These are phyloP conservation scores for Fusarium sulawesiense DNA, from an alignment of 2,329 filamentous ascomycete genomes.

Conservation along the genomic window DNA sequence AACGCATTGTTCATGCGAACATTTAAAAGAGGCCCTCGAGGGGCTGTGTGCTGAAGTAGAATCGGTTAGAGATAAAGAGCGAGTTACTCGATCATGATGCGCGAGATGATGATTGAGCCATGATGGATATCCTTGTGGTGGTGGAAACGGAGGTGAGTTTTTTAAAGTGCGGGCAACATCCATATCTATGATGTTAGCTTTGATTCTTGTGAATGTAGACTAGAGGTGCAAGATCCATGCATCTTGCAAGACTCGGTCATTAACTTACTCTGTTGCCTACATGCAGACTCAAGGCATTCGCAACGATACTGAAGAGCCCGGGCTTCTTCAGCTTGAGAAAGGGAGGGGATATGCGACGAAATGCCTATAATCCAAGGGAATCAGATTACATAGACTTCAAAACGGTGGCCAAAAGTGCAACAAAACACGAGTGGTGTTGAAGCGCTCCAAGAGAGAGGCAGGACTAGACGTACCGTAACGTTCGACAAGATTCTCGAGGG, in stretches of 20 bases:
- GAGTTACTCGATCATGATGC: conserved; percentile 61
- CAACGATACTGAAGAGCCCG: conserved; percentile 67
- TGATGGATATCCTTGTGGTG: conserved; percentile 60
- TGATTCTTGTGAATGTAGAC: neutral
- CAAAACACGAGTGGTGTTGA: conserved; percentile 17
- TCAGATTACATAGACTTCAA: conserved; percentile 28
- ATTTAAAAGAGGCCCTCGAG: conserved; percentile 59
- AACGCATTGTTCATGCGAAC: conserved; percentile 65
- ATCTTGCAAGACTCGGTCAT: neutral
- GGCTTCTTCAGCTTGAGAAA: conserved; percentile 68
- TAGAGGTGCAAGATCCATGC: neutral
- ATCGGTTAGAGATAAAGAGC: conserved; percentile 46
- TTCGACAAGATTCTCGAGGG: conserved; percentile 61
- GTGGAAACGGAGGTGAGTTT: conserved; percentile 45
- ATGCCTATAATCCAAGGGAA: conserved; percentile 41
- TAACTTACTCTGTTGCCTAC: conserved; percentile 54
- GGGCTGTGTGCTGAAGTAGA: conserved; percentile 7
- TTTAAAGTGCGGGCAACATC: conserved; percentile 49
- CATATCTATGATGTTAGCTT: conserved; percentile 47
- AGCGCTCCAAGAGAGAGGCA: conserved; percentile 20
- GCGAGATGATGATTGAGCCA: conserved; percentile 66
- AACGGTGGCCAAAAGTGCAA: conserved; percentile 8
- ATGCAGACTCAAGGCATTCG: conserved; percentile 67
- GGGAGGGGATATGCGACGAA: conserved; percentile 53
- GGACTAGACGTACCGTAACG: conserved; percentile 58